phyloP scores from a whole-genome alignment of 2,329 filamentous ascomycete species.

The Aspergillus carbonarius region DNA sequence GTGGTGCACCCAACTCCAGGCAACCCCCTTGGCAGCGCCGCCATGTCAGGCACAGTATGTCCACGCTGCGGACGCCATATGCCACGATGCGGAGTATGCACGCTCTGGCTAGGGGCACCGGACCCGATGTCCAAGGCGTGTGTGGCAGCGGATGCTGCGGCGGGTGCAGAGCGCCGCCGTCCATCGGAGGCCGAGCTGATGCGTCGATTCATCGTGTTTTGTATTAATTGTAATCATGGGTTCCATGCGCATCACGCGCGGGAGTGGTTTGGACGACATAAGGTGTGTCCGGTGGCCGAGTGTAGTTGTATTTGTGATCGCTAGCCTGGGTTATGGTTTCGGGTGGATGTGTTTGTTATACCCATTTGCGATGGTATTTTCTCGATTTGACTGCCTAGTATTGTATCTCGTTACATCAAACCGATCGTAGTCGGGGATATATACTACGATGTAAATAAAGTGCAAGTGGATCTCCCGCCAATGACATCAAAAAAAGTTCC shows the following conservation, averaged over 20 bases:
- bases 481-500: constrained; percentile 8
- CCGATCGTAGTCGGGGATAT: no score
- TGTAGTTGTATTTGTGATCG: constrained; percentile 44
- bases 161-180: constrained; percentile 21
- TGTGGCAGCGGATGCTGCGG: constrained; percentile 36
- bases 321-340: neutral
- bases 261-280: constrained; percentile 56
- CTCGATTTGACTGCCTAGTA: no score
- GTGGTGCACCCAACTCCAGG: constrained; percentile 35
- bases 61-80: constrained; percentile 62
- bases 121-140: constrained; percentile 50
- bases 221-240: constrained; percentile 63
- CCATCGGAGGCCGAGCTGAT: constrained; percentile 47
- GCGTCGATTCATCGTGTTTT: constrained; percentile 59
- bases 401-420: no score
- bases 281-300: constrained; percentile 42
- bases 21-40: constrained; percentile 36
- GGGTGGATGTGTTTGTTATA: constrained; percentile 9
- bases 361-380: constrained; percentile 7
- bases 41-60: constrained; percentile 55
- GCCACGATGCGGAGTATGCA: constrained; percentile 63
- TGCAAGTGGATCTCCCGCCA: neutral
- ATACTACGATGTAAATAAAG: no score
- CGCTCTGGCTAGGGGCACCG: constrained; percentile 60
- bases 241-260: constrained; percentile 63